Percentiles rank a stretch among this genome's conserved stretches.
Evolutionary conservation across 257 asterid species (phyloP).

Genomic region (Asclepias syriaca): DNA sequence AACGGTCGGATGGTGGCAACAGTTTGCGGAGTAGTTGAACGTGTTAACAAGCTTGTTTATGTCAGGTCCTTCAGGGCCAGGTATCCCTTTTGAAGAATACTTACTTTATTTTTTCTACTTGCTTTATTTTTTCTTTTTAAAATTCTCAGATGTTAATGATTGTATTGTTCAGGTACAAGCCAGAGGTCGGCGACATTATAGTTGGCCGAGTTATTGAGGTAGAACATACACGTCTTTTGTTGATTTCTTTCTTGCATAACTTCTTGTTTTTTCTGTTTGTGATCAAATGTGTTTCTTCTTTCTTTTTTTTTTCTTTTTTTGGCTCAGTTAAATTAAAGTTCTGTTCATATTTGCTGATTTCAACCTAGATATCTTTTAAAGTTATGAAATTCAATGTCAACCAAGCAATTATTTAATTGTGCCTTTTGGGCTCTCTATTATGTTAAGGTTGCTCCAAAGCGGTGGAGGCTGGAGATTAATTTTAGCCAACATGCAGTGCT

Average conservation of each 20-base stretch:
- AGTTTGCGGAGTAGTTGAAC: conserved; percentile 90
- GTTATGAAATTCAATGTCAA: background rate
- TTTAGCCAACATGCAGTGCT: conserved; percentile 86
- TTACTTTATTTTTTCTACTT: background rate
- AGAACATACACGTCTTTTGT: background rate
- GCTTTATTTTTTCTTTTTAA: background rate
- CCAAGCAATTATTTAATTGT: background rate
- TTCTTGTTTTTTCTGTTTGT: background rate
- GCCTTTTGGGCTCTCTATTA: background rate
- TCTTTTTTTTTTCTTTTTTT: background rate
- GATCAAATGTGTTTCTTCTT: background rate
- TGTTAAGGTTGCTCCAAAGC: conserved; percentile 80
- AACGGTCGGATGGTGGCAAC: conserved; percentile 69
- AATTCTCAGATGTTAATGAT: background rate
- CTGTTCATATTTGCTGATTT: background rate
- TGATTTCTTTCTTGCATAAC: background rate
- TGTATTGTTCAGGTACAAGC: conserved; percentile 63
- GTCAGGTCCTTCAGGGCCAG: conserved; percentile 80
- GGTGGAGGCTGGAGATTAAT: conserved; percentile 93
- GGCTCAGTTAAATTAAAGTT: background rate
- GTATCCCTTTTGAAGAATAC: conserved; percentile 21
- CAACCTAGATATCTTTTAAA: background rate
- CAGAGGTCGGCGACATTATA: conserved; percentile 88
- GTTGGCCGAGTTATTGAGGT: conserved; percentile 96
- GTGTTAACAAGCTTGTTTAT: conserved; percentile 83